Evolutionary conservation across 345 rosid genomes (phyloP), one percentile per base, ranked within the genome.

Genomic region (Eucalyptus caleyi): DNA sequence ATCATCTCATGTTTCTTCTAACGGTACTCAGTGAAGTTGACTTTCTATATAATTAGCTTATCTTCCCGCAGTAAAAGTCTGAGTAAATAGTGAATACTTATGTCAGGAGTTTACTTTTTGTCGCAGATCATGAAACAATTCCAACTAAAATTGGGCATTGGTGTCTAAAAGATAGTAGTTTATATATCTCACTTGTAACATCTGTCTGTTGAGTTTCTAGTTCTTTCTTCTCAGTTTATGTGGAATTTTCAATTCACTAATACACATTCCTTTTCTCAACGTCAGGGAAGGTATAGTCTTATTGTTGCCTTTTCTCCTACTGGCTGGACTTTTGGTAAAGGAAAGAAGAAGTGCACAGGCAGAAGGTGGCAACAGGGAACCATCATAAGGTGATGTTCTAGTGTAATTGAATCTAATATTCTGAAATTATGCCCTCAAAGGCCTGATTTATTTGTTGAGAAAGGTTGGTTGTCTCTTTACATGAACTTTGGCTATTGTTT

Each of bases 331-430:
- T 94, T 95, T 87, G 96, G 98, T n/a, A 97, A 95, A 90, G 94
- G 96, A 37, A 97, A 96, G 93, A 96, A 96, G 95, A 97, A 95
- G 91, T 93, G 96, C 50, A 95, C 97, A 4, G 98, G 99, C 56
- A 96, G 97, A 93, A 94, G 97, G 90, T 95, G 94, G 94, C 98
- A 97, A 92, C 99, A 96, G 93, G 99, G 98, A 89, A 97, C 99
- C 88, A 93, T 97, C 87, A 97, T 97, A 91, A 95, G 98, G 99
- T 97, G 91, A 91, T 77, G 23, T 89, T 72, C 45, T 21, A 37
- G 45, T 72, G 82, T 19, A 37, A 72, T 19, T 72, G 82, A 72
- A 72, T 72, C 45, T 11, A 37, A 77, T 23, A 37, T 37, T 77
- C 45, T 37, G 47, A 77, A 77, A 77, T 77, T 37, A 77, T 37